phyloP scores from a whole-genome alignment of 805 yeast genomes.

The Millerozyma miso region DNA sequence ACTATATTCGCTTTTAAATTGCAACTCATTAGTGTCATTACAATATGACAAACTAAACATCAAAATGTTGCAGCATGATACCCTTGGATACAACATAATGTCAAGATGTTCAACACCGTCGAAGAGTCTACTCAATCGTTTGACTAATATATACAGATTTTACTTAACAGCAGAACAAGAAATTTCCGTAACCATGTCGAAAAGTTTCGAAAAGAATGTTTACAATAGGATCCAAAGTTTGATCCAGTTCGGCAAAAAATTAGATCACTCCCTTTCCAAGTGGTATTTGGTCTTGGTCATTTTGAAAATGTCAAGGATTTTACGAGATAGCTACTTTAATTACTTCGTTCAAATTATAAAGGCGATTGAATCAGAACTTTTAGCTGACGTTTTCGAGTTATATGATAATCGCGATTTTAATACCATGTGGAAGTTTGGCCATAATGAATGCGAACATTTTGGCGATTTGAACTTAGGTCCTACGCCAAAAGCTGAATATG shows the following conservation, averaged over 20 bases:
- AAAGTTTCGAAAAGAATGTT: slow-evolving; percentile 55
- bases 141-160: slow-evolving; percentile 37
- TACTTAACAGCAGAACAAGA: slow-evolving; percentile 55
- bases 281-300: slow-evolving; percentile 32
- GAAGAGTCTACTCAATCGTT: slow-evolving; percentile 30
- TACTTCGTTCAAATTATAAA: slow-evolving; percentile 21
- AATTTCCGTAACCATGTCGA: slow-evolving; percentile 42
- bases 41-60: slow-evolving; percentile 56
- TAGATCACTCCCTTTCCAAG: slow-evolving; percentile 48
- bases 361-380: slow-evolving; percentile 6
- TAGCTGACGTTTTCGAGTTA: slow-evolving; percentile 8
- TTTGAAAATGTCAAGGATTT: slow-evolving; percentile 28
- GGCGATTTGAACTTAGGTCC: slow-evolving; percentile 18
- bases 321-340: slow-evolving; percentile 24
- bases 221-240: slow-evolving; percentile 68
- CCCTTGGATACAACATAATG: slow-evolving; percentile 46
- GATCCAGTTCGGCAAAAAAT: slow-evolving; percentile 51
- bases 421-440: slow-evolving; percentile 51
- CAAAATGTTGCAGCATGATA: slow-evolving; percentile 74
- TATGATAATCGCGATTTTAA: slow-evolving; percentile 60
- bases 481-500: slow-evolving; percentile 19
- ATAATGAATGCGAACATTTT: slow-evolving; percentile 19
- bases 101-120: slow-evolving; percentile 44
- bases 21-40: slow-evolving; percentile 43
- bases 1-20: slow-evolving; percentile 57